phyloP scores from a whole-genome alignment of 345 rosid genomes.

The Pelargonium nanum region DNA sequence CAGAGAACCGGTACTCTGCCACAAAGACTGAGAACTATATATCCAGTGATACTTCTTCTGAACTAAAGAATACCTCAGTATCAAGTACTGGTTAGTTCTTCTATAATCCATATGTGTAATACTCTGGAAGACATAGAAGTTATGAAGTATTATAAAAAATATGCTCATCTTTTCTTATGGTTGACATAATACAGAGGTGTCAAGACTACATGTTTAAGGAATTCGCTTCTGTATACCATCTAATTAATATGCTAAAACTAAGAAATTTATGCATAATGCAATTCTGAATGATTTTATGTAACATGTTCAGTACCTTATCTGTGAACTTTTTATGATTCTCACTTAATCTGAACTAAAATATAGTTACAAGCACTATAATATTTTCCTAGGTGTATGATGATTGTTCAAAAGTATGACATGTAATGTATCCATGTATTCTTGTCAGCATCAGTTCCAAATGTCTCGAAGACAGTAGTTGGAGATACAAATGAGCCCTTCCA shows the following conservation, averaged over 20 bases:
- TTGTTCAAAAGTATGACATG: not conserved
- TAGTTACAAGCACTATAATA: not conserved
- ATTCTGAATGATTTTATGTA: not conserved
- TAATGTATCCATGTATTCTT: slow-evolving; percentile 13
- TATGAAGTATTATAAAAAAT: not conserved
- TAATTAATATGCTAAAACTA: not conserved
- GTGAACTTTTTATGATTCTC: too few relatives aligned
- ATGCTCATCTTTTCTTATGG: too few relatives aligned
- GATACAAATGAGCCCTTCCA: slow-evolving; percentile 45
- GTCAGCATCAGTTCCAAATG: slow-evolving; percentile 28
- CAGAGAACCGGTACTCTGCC: slow-evolving; percentile 19
- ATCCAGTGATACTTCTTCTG: slow-evolving; percentile 19
- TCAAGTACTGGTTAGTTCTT: slow-evolving; percentile 36
- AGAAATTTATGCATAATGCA: not conserved
- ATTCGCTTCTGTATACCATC: not conserved
- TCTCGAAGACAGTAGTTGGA: slow-evolving; percentile 18
- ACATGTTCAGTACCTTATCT: too few relatives aligned
- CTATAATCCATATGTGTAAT: not conserved
- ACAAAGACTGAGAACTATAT: slow-evolving; percentile 11
- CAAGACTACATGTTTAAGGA: not conserved
- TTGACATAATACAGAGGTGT: too few relatives aligned
- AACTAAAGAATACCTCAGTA: slow-evolving; percentile 27
- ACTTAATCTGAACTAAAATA: not conserved
- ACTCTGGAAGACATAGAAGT: not conserved
- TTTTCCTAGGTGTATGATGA: not conserved